Evolutionary conservation across 257 asterid species (phyloP).

Genomic region (Osmanthus fragrans): DNA sequence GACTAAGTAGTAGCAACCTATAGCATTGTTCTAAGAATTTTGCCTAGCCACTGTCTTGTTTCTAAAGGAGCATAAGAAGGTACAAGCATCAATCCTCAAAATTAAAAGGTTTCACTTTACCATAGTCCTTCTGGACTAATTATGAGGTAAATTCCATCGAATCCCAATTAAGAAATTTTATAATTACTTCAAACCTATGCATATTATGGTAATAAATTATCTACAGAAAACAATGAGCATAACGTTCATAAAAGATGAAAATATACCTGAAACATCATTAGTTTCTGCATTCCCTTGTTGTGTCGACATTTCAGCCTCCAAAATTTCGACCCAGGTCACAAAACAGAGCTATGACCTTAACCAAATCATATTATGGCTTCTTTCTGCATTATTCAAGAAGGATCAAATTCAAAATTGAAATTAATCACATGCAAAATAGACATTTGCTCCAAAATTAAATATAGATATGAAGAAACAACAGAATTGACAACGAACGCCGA

Average conservation of each 20-base stretch:
- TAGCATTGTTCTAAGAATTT: neutral
- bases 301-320: slow-evolving; percentile 23
- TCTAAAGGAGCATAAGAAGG: neutral
- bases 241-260: neutral
- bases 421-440: neutral
- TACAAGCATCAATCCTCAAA: neutral
- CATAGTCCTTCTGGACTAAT: neutral
- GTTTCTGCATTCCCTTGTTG: slow-evolving; percentile 22
- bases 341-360: neutral
- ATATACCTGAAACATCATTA: neutral
- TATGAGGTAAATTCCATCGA: neutral
- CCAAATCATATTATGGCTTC: neutral
- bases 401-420: neutral
- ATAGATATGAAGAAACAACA: neutral
- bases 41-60: neutral
- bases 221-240: neutral
- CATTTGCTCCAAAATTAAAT: neutral
- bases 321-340: slow-evolving; percentile 2
- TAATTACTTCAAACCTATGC: neutral
- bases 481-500: neutral
- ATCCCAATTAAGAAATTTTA: neutral
- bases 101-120: neutral
- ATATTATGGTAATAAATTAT: neutral
- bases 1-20: neutral
- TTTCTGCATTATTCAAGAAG: neutral